These are phyloP conservation scores for Peronospora belbahrii DNA, from an alignment of 352 stramenopile genomes.

Conservation along the genomic window DNA sequence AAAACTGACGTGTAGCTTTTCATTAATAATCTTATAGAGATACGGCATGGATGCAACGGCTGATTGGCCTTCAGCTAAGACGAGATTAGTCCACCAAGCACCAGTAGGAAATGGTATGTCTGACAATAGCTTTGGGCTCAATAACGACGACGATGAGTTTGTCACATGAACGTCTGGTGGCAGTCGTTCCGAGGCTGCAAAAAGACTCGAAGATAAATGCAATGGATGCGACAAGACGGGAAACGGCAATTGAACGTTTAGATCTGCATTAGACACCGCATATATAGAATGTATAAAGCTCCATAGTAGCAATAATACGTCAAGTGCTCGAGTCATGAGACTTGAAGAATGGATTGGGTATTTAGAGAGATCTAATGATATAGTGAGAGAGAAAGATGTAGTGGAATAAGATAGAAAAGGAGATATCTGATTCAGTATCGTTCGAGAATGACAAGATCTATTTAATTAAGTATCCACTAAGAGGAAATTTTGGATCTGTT, in stretches of 20 bases:
- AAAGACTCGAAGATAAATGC: constrained; percentile 39
- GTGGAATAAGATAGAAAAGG: too few species aligned
- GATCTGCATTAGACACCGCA: constrained; percentile 9
- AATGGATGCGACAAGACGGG: constrained; percentile 42
- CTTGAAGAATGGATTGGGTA: neutral
- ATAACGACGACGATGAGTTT: neutral
- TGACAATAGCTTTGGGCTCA: constrained; percentile 18
- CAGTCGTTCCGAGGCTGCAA: constrained; percentile 39
- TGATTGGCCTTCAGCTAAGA: constrained; percentile 53
- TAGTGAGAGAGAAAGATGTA: neutral
- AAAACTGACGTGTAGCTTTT: constrained; percentile 65
- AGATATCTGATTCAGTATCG: neutral
- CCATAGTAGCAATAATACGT: constrained; percentile 14
- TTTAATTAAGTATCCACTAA: neutral
- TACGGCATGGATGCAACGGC: constrained; percentile 66
- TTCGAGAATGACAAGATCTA: neutral
- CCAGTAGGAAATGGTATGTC: constrained; percentile 70
- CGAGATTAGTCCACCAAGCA: constrained; percentile 78
- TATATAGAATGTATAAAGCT: constrained; percentile 4
- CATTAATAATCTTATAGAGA: constrained; percentile 39
- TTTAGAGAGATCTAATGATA: neutral
- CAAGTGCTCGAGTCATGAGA: constrained; percentile 7
- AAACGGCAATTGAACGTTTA: constrained; percentile 40
- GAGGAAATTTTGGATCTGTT: too few species aligned
- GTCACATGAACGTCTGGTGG: constrained; percentile 16